These are phyloP conservation scores for Tolypocladium ophioglossoides DNA, from an alignment of 2,329 filamentous ascomycete species.

Conservation along the genomic window DNA sequence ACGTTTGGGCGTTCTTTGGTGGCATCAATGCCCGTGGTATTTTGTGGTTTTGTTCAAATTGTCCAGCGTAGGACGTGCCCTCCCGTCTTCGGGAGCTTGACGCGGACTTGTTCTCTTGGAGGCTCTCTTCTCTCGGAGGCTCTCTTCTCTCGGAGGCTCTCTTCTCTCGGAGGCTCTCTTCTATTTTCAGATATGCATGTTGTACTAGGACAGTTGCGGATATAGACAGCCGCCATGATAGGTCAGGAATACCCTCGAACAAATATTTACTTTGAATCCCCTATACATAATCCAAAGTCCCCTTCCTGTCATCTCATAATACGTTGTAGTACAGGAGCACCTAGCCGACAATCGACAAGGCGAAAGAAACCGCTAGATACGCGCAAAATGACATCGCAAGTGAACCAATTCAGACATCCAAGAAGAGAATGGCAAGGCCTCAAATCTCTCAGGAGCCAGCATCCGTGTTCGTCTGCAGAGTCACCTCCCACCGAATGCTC, in stretches of 20 bases:
- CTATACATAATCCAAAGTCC: not conserved
- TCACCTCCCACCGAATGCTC: slow-evolving; percentile 86
- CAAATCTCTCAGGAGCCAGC: slow-evolving; percentile 8
- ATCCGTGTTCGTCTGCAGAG: slow-evolving; percentile 58
- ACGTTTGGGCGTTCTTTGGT: not conserved
- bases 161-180: slow-evolving; percentile 1
- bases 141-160: slow-evolving; percentile 3
- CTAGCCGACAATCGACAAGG: not conserved
- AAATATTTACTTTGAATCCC: not conserved
- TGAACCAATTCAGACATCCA: not conserved
- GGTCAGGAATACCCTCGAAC: not conserved
- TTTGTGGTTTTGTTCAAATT: not conserved
- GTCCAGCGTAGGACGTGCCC: not conserved
- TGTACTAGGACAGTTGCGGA: not conserved
- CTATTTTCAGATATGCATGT: slow-evolving; percentile 1
- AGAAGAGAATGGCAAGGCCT: not conserved
- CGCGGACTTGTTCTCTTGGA: not conserved
- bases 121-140: slow-evolving; percentile 2
- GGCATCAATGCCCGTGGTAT: not conserved
- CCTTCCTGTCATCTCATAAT: not conserved
- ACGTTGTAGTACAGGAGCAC: not conserved
- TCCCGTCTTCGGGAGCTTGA: not conserved
- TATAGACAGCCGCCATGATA: not conserved
- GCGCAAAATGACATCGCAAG: not conserved
- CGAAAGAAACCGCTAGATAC: not conserved